phyloP scores from a whole-genome alignment of 2,329 filamentous ascomycete species.

The Colletotrichum sp. region DNA sequence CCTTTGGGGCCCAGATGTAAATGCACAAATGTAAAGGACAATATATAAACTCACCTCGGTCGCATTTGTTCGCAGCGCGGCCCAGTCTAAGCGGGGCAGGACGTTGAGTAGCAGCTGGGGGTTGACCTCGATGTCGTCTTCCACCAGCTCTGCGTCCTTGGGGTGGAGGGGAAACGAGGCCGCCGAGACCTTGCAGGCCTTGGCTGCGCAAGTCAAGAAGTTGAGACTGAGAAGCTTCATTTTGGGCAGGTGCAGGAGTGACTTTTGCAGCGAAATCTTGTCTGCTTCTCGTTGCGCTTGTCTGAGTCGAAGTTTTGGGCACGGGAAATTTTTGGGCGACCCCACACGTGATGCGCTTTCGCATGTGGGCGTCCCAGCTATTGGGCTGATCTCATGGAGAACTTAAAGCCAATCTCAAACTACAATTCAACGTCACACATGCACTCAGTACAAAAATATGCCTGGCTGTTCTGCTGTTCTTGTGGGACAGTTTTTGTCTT shows the following conservation, averaged over 20 bases:
- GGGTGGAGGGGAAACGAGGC: constrained; percentile 90
- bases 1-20: no score
- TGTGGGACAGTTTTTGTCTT: neutral
- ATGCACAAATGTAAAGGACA: neutral
- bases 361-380: constrained; percentile 8
- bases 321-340: constrained; percentile 18
- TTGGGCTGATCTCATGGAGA: neutral
- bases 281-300: neutral
- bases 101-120: constrained; percentile 83
- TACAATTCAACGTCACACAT: neutral
- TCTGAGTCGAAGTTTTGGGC: constrained; percentile 11
- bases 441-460: no score
- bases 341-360: constrained; percentile 20
- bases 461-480: neutral
- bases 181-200: constrained; percentile 85
- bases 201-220: constrained; percentile 95
- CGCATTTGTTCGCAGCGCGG: constrained; percentile 75
- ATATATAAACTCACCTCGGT: constrained; percentile 68
- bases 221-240: constrained; percentile 98
- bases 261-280: neutral
- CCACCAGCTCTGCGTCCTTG: constrained; percentile 87
- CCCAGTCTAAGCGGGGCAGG: constrained; percentile 87
- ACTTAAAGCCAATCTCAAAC: neutral
- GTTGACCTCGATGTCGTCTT: constrained; percentile 83
- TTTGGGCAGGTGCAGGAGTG: neutral